These are phyloP conservation scores for Dimocarpus longan DNA, from an alignment of 345 rosid genomes.

Conservation along the genomic window DNA sequence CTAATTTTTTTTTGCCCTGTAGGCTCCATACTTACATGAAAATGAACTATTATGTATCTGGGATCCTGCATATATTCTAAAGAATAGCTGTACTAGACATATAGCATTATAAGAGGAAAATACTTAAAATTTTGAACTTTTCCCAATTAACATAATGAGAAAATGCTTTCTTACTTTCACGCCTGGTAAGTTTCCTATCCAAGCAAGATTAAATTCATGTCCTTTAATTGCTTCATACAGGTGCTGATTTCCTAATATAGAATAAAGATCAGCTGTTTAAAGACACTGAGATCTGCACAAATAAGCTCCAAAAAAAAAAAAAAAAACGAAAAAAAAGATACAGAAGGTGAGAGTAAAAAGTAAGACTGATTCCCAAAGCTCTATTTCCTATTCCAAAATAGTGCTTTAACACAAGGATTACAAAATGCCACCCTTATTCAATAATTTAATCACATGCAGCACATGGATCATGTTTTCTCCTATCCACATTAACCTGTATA, in stretches of 20 bases:
- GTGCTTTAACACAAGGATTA: background rate
- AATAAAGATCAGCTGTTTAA: constrained; percentile 21
- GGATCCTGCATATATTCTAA: background rate
- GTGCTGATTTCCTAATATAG: constrained; percentile 27
- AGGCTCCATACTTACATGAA: background rate
- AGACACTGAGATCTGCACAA: constrained; percentile 2
- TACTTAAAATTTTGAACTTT: background rate
- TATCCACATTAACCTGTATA: background rate
- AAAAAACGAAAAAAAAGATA: background rate
- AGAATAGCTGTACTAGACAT: background rate
- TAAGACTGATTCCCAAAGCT: background rate
- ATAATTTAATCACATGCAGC: background rate
- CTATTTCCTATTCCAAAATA: background rate
- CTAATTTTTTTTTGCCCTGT: background rate
- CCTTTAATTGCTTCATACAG: constrained; percentile 32
- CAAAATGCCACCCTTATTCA: background rate
- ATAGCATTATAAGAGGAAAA: background rate
- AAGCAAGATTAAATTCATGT: constrained; percentile 35
- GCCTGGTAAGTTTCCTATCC: constrained; percentile 39
- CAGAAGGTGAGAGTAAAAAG: background rate
- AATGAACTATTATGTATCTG: background rate
- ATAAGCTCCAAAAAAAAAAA: background rate
- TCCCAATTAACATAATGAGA: background rate
- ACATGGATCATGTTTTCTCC: background rate
- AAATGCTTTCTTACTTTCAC: constrained; percentile 26